Evolutionary conservation across 2,329 filamentous ascomycete genomes (phyloP).

Genomic region (Zymoseptoria pseudotritici): DNA sequence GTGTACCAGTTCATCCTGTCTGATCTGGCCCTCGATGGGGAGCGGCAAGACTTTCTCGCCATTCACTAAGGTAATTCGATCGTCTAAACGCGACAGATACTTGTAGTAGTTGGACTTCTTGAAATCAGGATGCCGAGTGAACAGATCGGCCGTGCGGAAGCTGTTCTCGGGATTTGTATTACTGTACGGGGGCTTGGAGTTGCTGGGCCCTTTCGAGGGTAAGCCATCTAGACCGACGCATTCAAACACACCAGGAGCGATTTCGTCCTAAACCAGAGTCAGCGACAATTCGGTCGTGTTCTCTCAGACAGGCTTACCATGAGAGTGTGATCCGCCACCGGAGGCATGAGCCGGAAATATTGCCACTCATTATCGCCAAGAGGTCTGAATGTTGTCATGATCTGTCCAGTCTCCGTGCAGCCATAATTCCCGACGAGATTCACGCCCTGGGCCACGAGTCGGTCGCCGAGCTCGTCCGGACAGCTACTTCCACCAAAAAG

Average conservation of each 20-base stretch:
- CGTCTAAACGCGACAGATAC: constrained; percentile 41
- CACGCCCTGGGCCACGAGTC: constrained; percentile 27
- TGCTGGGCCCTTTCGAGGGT: constrained; percentile 34
- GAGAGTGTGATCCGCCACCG: constrained; percentile 22
- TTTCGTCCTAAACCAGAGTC: constrained; percentile 20
- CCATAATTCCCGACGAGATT: constrained; percentile 30
- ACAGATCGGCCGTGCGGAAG: constrained; percentile 46
- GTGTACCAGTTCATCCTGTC: constrained; percentile 45
- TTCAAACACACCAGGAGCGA: constrained; percentile 36
- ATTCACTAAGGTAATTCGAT: constrained; percentile 42
- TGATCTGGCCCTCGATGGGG: constrained; percentile 47
- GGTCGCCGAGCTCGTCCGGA: constrained; percentile 29
- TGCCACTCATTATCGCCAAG: constrained; percentile 52
- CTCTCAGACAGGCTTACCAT: constrained; percentile 8
- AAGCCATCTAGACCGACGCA: constrained; percentile 33
- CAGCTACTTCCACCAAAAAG: constrained; percentile 29
- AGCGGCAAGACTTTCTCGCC: constrained; percentile 46
- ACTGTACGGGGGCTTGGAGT: constrained; percentile 29
- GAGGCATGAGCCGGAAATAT: constrained; percentile 41
- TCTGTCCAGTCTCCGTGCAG: constrained; percentile 53
- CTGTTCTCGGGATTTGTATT: constrained; percentile 37
- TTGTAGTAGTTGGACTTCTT: constrained; percentile 40
- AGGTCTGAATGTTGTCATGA: constrained; percentile 54
- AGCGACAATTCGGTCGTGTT: background rate
- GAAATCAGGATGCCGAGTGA: constrained; percentile 35